A percentile compares a stretch with the other conserved stretches of the same genome.
These are phyloP conservation scores for Penicillium cataractarum DNA, from an alignment of 495 filamentous ascomycete genomes.

Conservation along the genomic window DNA sequence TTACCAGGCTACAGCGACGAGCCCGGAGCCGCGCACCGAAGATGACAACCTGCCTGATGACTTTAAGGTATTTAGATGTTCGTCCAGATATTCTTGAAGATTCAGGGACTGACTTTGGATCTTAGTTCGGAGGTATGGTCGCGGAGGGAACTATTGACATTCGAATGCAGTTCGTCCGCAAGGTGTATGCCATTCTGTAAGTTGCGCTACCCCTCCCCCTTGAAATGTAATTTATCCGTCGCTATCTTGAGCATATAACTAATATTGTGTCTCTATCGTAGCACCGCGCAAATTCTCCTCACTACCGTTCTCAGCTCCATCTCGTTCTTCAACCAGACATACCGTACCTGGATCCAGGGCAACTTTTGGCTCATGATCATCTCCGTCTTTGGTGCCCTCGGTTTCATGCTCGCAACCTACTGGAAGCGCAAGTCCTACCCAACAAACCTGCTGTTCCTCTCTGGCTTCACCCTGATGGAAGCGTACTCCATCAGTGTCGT, in stretches of 20 bases:
- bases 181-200: slow-evolving; percentile 84
- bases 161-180: slow-evolving; percentile 96
- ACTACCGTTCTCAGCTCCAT: slow-evolving; percentile 81
- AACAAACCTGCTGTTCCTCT: slow-evolving; percentile 89
- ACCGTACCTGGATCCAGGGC: slow-evolving; percentile 85
- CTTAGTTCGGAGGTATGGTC: slow-evolving; percentile 83
- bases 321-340: slow-evolving; percentile 78
- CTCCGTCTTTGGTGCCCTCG: slow-evolving; percentile 78
- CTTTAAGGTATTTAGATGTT: slow-evolving; percentile 70
- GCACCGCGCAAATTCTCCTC: slow-evolving; percentile 82
- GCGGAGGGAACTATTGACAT: slow-evolving; percentile 93
- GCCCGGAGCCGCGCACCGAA: slow-evolving; percentile 73
- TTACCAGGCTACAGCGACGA: slow-evolving; percentile 53
- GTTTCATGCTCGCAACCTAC: slow-evolving; percentile 84
- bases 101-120: background rate
- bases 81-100: background rate
- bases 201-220: slow-evolving; percentile 23
- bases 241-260: background rate
- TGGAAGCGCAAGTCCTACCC: slow-evolving; percentile 99
- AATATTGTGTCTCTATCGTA: slow-evolving; percentile 27
- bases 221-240: background rate
- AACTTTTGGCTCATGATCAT: slow-evolving; percentile 84
- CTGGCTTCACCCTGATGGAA: slow-evolving; percentile 88
- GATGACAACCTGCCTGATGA: slow-evolving; percentile 94
- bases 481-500: slow-evolving; percentile 93